Evolutionary conservation across 495 filamentous ascomycete species (phyloP), one percentile per base, ranked within the genome.

Genomic region (Aspergillus bertholletiae): DNA sequence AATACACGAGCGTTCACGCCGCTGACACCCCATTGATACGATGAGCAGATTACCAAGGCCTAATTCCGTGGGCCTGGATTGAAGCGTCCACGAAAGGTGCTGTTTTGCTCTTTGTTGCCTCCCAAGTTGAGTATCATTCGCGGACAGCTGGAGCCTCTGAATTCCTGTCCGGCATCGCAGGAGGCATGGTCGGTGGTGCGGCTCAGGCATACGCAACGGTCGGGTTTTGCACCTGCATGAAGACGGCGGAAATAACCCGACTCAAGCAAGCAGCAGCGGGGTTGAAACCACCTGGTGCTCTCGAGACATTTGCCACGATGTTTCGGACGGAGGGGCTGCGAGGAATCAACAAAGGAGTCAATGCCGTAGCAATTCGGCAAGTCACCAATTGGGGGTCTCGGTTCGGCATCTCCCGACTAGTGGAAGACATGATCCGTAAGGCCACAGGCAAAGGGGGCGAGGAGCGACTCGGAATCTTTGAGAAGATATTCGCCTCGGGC

Each of bases 341-440:
- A 0, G 53, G 44, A 2, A 35, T 55, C 40, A 46, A 59, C 28
- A 55, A 55, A 21, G 51, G 57, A 13, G 57, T 59, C 11, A 59
- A 59, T 40, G 57, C 57, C 11, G 52, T 59, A 6, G 52, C 57
- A 2, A 15, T 59, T 2, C 46, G 57, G 1, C 57, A 59, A 49
- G 52, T 55, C n/a, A 59, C 57, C 8, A 48, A 48, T 7, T 59
- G 57, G 57, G 20, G 28, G n/a, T 55, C 58, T 2, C 35, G 58
- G 28, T 54, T 61, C 30, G 59, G 59, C 17, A 54, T 61, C 7
- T 57, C 59, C 5, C 50, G 59, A n/a, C 51, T 61, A 35, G 59
- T 55, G 5, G 59, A 57, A 28, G 59, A 61, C 32, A 48, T 12
- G 5, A 55, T 55, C 17, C 53, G 45, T 17, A n/a, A 21, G 28